Percentiles rank a stretch among this genome's conserved stretches.
These are phyloP conservation scores for Lobosporangium transversale DNA, from an alignment of 192 early-diverging fungal genomes.

Conservation along the genomic window DNA sequence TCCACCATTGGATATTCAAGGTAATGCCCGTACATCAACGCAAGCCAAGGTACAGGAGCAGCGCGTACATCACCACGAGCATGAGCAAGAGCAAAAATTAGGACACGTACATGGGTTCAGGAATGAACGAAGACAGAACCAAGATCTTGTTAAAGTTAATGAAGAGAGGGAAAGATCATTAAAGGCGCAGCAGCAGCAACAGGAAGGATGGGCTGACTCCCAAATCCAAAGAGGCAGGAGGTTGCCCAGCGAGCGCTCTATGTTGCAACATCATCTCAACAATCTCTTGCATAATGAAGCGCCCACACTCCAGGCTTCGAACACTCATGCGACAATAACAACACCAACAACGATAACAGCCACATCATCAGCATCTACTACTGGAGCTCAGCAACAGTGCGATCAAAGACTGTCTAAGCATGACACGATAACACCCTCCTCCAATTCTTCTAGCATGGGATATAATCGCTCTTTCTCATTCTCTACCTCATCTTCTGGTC, in stretches of 20 bases:
- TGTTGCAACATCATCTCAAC: constrained; percentile 5
- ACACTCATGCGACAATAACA: neutral
- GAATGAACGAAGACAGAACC: neutral
- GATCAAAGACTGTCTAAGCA: constrained; percentile 4
- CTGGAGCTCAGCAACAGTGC: neutral
- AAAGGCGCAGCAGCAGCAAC: too few species aligned
- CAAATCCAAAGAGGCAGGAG: too few species aligned
- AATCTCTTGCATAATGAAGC: constrained; percentile 14
- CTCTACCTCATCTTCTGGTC: constrained; percentile 1
- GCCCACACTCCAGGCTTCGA: neutral
- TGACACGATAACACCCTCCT: neutral
- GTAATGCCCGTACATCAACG: neutral
- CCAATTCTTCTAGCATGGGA: neutral
- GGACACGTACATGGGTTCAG: constrained; percentile 7
- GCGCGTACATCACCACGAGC: neutral
- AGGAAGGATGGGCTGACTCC: too few species aligned
- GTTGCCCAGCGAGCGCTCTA: too few species aligned
- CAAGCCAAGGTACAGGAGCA: constrained; percentile 15
- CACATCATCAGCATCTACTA: constrained; percentile 11
- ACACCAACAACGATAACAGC: neutral
- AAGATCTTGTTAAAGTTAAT: too few species aligned
- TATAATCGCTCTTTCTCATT: too few species aligned
- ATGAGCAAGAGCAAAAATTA: neutral
- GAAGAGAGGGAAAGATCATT: too few species aligned
- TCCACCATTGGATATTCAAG: constrained; percentile 1